These are phyloP conservation scores for Populus hybrid DNA, from an alignment of 441 rosid genomes.

Conservation along the genomic window DNA sequence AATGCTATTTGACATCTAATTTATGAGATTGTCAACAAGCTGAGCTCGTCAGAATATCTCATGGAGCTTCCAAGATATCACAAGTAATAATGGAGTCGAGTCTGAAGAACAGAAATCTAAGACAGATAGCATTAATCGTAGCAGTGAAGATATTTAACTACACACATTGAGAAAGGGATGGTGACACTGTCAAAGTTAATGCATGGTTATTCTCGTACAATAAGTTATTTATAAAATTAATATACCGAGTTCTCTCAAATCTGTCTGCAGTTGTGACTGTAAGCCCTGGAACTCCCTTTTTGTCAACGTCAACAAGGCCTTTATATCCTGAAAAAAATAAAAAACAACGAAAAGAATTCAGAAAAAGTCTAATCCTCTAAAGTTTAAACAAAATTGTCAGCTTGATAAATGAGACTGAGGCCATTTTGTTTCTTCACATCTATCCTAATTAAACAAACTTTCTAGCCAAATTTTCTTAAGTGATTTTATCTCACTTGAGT, in stretches of 20 bases:
- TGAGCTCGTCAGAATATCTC: background rate
- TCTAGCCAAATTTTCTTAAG: background rate
- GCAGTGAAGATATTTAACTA: background rate
- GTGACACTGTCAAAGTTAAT: background rate
- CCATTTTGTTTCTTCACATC: background rate
- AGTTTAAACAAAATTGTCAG: background rate
- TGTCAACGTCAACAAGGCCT: conserved; percentile 50
- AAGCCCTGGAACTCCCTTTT: conserved; percentile 66
- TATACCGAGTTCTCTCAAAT: conserved; percentile 62
- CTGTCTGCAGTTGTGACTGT: conserved; percentile 55
- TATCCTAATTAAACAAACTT: background rate
- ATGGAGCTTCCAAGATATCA: background rate
- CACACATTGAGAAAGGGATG: background rate
- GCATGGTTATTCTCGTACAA: background rate
- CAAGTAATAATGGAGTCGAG: background rate
- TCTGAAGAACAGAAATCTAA: background rate
- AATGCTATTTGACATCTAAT: background rate
- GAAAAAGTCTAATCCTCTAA: background rate
- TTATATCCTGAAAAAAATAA: conserved; percentile 50
- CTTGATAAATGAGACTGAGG: background rate
- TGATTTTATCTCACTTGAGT: background rate
- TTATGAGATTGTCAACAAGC: background rate
- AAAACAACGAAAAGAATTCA: background rate
- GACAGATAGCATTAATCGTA: background rate
- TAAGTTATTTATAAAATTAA: background rate